These are phyloP conservation scores for Chlamydomonas sp. DNA, from an alignment of 139 green algal genomes.

Conservation along the genomic window DNA sequence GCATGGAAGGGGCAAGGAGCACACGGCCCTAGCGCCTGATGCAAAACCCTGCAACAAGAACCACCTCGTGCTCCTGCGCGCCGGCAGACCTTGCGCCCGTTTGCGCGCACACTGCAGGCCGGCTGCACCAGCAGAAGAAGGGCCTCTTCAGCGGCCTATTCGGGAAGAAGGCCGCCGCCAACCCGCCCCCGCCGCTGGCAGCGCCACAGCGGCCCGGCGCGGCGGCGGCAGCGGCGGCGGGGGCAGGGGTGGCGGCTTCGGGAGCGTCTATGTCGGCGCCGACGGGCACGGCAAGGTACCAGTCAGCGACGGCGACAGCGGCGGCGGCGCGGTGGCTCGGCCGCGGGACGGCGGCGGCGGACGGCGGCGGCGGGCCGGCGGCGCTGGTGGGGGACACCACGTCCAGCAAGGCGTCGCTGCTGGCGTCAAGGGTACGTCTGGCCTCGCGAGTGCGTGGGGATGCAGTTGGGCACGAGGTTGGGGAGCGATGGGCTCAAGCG, in stretches of 20 bases:
- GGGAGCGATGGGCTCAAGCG: not conserved
- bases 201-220: not conserved
- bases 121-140: conserved; percentile 31
- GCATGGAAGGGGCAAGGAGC: too few species aligned
- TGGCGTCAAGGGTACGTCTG: conserved; percentile 16
- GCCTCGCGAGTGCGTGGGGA: not conserved
- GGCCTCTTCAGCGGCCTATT: conserved; percentile 22
- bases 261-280: not conserved
- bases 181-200: not conserved
- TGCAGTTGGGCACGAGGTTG: not conserved
- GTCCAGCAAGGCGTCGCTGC: conserved; percentile 23
- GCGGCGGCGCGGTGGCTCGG: conserved; percentile 36
- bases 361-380: not conserved
- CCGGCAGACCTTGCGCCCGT: too few species aligned
- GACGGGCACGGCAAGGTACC: not conserved
- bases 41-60: too few species aligned
- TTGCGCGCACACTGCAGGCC: not conserved
- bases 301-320: conserved; percentile 21
- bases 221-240: not conserved
- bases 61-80: too few species aligned
- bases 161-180: conserved; percentile 1
- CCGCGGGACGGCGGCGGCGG: not conserved
- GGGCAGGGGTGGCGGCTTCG: not conserved
- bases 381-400: not conserved
- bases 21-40: too few species aligned